phyloP scores from a whole-genome alignment of 257 asterid genomes.

The Eustoma russellianum region DNA sequence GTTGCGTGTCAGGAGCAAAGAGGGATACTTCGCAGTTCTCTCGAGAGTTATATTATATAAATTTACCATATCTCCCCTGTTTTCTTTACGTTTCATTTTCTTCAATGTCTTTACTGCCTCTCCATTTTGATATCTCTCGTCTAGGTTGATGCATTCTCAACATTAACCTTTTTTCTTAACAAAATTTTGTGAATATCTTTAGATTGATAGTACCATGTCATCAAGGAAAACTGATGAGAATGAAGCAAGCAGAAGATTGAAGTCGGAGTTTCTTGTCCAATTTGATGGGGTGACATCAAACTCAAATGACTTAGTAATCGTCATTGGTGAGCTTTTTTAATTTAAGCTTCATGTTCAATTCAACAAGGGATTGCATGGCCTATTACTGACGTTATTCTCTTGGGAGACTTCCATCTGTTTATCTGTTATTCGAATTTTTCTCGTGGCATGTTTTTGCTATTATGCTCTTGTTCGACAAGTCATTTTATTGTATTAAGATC shows the following conservation, averaged over 20 bases:
- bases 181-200: conserved; percentile 11
- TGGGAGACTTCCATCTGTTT: no score
- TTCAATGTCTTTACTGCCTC: no score
- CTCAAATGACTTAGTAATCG: conserved; percentile 78
- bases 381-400: no score
- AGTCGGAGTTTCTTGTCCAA: conserved; percentile 92
- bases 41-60: not conserved
- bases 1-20: no score
- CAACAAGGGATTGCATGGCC: not conserved
- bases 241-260: conserved; percentile 98
- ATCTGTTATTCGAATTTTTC: no score
- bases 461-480: no score
- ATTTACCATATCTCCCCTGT: no score
- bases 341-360: not conserved
- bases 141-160: not conserved
- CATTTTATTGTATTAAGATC: no score
- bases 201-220: conserved; percentile 98
- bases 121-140: no score
- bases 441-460: no score
- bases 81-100: no score
- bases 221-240: conserved; percentile 84
- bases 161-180: not conserved
- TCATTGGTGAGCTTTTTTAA: conserved; percentile 59
- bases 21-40: not conserved
- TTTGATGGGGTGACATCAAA: conserved; percentile 90